These are phyloP conservation scores for Dendrobium nobile DNA, from an alignment of 106 monocot species.

Conservation along the genomic window DNA sequence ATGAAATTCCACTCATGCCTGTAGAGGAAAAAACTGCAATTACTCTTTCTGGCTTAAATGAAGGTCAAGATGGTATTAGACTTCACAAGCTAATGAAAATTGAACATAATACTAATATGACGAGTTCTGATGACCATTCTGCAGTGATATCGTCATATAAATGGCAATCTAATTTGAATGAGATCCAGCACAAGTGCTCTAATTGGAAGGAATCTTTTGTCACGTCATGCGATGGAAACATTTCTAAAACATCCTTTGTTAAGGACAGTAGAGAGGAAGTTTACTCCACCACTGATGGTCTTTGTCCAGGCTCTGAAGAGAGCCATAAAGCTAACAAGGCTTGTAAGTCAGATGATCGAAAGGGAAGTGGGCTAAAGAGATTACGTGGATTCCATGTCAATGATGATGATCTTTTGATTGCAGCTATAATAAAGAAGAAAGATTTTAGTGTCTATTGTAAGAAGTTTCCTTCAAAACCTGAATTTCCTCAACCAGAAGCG, in stretches of 20 bases:
- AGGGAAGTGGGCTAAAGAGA: slow-evolving; percentile 36
- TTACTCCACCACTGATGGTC: neutral
- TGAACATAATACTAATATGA: neutral
- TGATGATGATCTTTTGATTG: slow-evolving; percentile 81
- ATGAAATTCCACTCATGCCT: slow-evolving; percentile 3
- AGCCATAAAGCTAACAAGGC: slow-evolving; percentile 13
- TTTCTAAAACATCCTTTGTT: neutral
- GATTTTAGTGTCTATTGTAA: slow-evolving; percentile 29
- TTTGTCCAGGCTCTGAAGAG: slow-evolving; percentile 10
- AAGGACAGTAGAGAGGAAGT: slow-evolving; percentile 9
- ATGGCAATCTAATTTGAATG: slow-evolving; percentile 4
- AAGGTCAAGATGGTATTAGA: slow-evolving; percentile 3
- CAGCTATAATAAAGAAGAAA: slow-evolving; percentile 68
- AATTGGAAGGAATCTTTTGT: slow-evolving; percentile 14
- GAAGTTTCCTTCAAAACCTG: slow-evolving; percentile 18
- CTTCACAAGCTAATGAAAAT: slow-evolving; percentile 1
- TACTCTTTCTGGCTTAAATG: slow-evolving; percentile 5
- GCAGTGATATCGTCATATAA: slow-evolving; percentile 13
- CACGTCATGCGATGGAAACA: slow-evolving; percentile 7
- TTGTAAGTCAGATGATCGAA: slow-evolving; percentile 23
- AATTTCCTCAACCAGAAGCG: slow-evolving; percentile 21
- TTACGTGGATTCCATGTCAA: slow-evolving; percentile 36
- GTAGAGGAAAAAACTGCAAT: slow-evolving; percentile 9
- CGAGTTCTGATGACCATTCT: slow-evolving; percentile 1
- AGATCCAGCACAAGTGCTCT: neutral